Conservation (phyloP, 2,329 filamentous ascomycete genomes). For the Stromatinia cepivora region DNA sequence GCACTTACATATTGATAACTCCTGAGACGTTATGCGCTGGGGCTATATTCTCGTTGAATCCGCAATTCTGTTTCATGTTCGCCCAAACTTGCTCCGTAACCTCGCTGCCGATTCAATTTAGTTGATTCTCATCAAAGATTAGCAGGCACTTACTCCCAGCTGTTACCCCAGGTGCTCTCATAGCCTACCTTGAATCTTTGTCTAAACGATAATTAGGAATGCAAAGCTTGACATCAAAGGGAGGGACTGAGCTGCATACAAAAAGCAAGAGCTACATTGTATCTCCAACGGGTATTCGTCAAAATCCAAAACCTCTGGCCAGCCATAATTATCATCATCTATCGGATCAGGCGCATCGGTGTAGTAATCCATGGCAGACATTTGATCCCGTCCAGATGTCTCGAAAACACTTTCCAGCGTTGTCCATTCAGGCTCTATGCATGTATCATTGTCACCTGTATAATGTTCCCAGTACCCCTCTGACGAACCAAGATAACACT, state of each 20-base stretch:
- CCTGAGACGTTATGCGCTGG: slow-evolving; percentile 1
- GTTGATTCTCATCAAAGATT: background rate
- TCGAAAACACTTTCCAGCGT: background rate
- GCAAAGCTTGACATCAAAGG: too few relatives aligned
- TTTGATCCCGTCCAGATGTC: background rate
- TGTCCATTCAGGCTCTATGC: background rate
- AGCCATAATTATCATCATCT: slow-evolving; percentile 3
- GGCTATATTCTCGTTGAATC: background rate
- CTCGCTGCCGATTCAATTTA: background rate
- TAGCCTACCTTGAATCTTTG: background rate
- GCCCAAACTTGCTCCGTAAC: slow-evolving; percentile 4
- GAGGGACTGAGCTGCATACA: background rate
- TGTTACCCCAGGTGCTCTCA: background rate
- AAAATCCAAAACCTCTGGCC: background rate
- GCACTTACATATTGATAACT: background rate
- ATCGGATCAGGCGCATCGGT: background rate
- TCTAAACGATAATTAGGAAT: background rate
- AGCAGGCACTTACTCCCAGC: background rate
- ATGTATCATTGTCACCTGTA: background rate
- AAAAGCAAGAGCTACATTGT: background rate
- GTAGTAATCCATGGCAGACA: slow-evolving; percentile 3
- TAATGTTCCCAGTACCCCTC: background rate
- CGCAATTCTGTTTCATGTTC: background rate
- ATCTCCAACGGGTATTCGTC: slow-evolving; percentile 1
- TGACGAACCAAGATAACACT: background rate